These are phyloP conservation scores for Xerocomellus chrysenteron DNA, from an alignment of 768 basidiomycete species.

Conservation along the genomic window DNA sequence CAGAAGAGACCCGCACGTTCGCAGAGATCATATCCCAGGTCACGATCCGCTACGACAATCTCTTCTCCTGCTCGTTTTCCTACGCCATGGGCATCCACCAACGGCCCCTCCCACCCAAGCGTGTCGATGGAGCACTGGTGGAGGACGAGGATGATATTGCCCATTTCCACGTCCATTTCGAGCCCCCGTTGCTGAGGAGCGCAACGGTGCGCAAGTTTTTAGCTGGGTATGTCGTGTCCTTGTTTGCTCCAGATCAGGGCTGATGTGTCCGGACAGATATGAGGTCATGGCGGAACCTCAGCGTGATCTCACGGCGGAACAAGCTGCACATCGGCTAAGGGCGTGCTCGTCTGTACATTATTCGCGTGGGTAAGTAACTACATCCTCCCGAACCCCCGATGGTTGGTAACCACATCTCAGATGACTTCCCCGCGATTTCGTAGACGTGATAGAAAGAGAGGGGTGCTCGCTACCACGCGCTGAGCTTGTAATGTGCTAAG, in stretches of 20 bases:
- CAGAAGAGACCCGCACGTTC: slow-evolving; percentile 60
- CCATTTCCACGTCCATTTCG: slow-evolving; percentile 86
- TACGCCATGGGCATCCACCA: slow-evolving; percentile 97
- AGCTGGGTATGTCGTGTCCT: slow-evolving; percentile 62
- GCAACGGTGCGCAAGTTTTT: slow-evolving; percentile 85
- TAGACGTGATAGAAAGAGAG: too few species aligned
- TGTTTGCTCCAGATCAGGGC: not conserved
- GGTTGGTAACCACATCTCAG: too few species aligned
- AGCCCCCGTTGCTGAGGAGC: slow-evolving; percentile 80
- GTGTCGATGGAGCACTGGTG: slow-evolving; percentile 23
- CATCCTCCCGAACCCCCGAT: too few species aligned
- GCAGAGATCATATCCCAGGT: slow-evolving; percentile 66
- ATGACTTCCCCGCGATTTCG: not conserved
- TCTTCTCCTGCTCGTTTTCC: slow-evolving; percentile 85
- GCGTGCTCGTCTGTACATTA: slow-evolving; percentile 62
- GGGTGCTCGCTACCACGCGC: too few species aligned
- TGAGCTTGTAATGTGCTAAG: too few species aligned
- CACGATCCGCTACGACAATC: slow-evolving; percentile 71
- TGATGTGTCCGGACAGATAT: slow-evolving; percentile 47
- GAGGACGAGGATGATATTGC: slow-evolving; percentile 55
- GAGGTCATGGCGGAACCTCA: slow-evolving; percentile 91
- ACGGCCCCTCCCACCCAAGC: slow-evolving; percentile 53
- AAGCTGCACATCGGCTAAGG: slow-evolving; percentile 70
- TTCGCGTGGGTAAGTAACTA: not conserved
- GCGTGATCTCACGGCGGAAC: slow-evolving; percentile 86